phyloP scores from a whole-genome alignment of 2,329 filamentous ascomycete genomes.

The Sporothrix phasma region DNA sequence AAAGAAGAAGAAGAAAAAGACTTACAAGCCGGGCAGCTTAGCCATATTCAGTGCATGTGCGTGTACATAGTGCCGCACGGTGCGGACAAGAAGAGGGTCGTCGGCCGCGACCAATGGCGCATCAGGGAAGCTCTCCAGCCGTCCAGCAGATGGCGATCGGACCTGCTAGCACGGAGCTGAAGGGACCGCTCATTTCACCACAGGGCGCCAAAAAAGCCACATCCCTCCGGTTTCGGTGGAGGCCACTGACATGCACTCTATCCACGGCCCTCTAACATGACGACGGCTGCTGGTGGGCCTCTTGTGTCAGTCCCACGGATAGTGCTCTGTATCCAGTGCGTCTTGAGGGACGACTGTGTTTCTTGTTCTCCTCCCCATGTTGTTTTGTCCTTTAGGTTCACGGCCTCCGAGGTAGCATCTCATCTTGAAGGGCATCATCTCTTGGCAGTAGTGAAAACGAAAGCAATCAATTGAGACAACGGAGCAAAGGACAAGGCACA shows the following conservation, averaged over 20 bases:
- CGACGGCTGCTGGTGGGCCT: background rate
- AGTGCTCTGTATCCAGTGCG: too few relatives aligned
- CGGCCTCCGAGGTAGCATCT: background rate
- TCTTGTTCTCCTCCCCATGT: background rate
- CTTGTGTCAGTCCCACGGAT: background rate
- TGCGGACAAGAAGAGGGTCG: background rate
- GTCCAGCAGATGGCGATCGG: background rate
- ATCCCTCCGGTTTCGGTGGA: background rate
- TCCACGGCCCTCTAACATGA: background rate
- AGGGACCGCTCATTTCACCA: background rate
- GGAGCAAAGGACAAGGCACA: too few relatives aligned
- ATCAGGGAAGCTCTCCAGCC: background rate
- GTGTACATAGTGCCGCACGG: background rate
- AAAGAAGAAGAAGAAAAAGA: background rate
- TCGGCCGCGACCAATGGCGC: background rate
- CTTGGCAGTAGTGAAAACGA: background rate
- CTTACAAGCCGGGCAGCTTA: background rate
- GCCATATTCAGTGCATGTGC: background rate
- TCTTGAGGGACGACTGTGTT: background rate
- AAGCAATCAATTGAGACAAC: too few relatives aligned
- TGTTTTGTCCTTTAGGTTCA: background rate
- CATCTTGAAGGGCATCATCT: background rate
- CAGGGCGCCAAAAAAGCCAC: background rate
- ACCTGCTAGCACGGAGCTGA: conserved; percentile 7
- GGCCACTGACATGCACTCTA: background rate